A percentile compares a stretch with the other conserved stretches of the same genome.
These are phyloP conservation scores for Diaporthe citrichinensis DNA, from an alignment of 2,329 filamentous ascomycete genomes.

Conservation along the genomic window DNA sequence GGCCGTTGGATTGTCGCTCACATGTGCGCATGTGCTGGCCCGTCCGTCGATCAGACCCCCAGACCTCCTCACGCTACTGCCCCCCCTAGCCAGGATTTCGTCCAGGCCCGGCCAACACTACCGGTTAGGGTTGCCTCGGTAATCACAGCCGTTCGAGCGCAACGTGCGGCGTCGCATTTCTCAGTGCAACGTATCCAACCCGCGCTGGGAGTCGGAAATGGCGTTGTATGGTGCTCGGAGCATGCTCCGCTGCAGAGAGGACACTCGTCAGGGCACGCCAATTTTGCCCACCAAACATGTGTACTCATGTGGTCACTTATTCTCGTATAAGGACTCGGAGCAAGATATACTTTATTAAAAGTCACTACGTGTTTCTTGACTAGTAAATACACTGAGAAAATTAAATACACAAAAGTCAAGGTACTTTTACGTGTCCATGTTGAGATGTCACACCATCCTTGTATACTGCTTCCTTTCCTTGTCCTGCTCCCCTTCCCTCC, in stretches of 20 bases:
- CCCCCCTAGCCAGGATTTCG: too few relatives aligned
- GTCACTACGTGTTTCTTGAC: too few relatives aligned
- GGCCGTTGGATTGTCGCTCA: not conserved
- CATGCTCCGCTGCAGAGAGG: not conserved
- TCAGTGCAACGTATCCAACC: not conserved
- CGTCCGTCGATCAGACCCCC: too few relatives aligned
- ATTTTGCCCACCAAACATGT: not conserved
- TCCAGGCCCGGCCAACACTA: not conserved
- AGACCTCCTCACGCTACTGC: too few relatives aligned
- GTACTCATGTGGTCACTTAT: not conserved
- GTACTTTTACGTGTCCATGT: not conserved
- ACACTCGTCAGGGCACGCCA: not conserved
- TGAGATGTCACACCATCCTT: not conserved
- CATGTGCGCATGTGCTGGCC: too few relatives aligned
- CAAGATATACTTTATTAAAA: not conserved
- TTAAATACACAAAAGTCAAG: not conserved
- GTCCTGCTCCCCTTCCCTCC: not conserved
- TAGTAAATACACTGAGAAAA: too few relatives aligned
- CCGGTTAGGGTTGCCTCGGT: not conserved
- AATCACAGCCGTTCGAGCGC: too few relatives aligned
- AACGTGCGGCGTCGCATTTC: not conserved
- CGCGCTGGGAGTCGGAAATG: not conserved
- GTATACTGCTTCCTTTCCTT: not conserved
- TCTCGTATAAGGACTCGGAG: not conserved
- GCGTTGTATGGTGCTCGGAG: not conserved